A percentile compares a stretch with the other conserved stretches of the same genome.
Conservation (phyloP, 345 rosid genomes). For the Cardiospermum halicacabum region DNA sequence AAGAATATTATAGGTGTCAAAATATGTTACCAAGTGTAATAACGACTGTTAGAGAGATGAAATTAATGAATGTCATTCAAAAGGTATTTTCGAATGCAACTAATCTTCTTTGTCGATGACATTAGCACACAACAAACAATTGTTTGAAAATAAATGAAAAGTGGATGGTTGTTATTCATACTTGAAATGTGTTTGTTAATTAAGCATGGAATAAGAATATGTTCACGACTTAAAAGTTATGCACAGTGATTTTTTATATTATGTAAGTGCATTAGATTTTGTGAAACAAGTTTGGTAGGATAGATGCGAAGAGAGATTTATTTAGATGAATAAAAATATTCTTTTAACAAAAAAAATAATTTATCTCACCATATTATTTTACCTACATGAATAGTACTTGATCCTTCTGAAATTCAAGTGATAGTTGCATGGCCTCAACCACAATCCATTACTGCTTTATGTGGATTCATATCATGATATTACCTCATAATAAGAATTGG, state of each 20-base stretch:
- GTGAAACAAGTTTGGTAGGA: background rate
- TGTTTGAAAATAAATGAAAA: constrained; percentile 15
- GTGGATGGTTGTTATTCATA: background rate
- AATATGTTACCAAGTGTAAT: background rate
- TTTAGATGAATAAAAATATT: no score
- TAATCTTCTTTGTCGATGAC: constrained; percentile 17
- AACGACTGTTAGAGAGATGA: background rate
- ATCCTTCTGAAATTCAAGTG: no score
- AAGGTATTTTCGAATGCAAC: constrained; percentile 6
- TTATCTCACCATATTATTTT: no score
- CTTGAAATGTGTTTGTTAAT: background rate
- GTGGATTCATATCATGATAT: no score
- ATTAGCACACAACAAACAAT: constrained; percentile 1
- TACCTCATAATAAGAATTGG: no score
- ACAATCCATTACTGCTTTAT: no score
- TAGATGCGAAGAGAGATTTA: no score
- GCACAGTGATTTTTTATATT: background rate
- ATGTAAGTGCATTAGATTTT: background rate
- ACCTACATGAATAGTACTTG: no score
- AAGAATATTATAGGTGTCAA: background rate
- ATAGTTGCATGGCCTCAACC: no score
- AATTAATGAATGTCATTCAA: constrained; percentile 5
- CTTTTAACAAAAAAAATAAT: no score
- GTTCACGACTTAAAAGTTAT: background rate
- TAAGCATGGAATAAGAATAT: background rate